Evolutionary conservation across 148 eudicot species (phyloP), one percentile per base, ranked within the genome.

Genomic region (Persicaria tinctoria): DNA sequence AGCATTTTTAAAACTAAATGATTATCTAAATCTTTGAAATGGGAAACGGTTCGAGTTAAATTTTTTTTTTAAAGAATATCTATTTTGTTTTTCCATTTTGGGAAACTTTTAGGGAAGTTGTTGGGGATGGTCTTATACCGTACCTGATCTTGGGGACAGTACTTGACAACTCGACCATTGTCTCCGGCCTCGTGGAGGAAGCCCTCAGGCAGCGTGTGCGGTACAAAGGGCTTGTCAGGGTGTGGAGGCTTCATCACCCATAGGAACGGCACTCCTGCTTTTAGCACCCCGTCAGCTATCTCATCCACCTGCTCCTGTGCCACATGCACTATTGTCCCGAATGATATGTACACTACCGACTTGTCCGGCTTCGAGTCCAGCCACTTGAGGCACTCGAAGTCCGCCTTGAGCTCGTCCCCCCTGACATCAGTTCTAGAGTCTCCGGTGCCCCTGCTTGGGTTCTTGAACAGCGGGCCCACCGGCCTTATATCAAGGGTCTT

Each of bases 331-430:
- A 86, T 27, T 70, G 90, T 89, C 12, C 97, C 97, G 69, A 89
- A 91, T 0, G 97, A 89, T 76, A 91, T 80, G 16, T 91, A 91
- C 9, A 89, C 80, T 0, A 91, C 93, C 1, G 91, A 85, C 0
- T 85, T 78, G 41, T 82, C 79, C 17, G 85, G 80, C 46, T 85
- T 85, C 0, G 86, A 75, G 79, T 85, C 56, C 13, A 91, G 71
- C 93, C 93, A 91, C 5, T 60, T 48, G 8, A 84, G 50, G 50
- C 80, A 90, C 16, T 85, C 83, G 18, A 41, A 23, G 1, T 73
- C 79, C 44, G 64, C 10, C 3, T 59, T 59, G 12, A 59, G 38
- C 18, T 77, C 8, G 84, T 68, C 32, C 73, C 45, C 13, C 63
- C 45, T 51, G 78, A 83, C 3, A 79, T 81, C 89, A 0, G 77